Base-by-base conservation (phyloP, 202 grass and related monocot species). In the Zoysia matrella region DNA sequence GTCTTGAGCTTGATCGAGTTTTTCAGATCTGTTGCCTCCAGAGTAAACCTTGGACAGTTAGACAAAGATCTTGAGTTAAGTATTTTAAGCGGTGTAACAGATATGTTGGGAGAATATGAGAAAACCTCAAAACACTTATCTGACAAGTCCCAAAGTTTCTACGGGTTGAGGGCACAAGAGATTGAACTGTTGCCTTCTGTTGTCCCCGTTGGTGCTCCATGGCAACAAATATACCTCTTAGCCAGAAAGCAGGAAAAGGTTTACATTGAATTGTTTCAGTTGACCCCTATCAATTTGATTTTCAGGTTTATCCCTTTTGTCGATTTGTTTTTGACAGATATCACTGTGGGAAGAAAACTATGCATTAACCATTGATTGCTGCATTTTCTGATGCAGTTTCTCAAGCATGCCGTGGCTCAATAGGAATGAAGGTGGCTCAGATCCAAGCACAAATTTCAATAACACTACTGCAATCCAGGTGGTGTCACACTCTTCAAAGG, bases 201-300 rank as follows among this genome's bases (percentile, higher is more conserved):
- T 80, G 64, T 93, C 65, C 95, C 90, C 45, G 75, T 94, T 86
- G 95, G 95, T 53, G 92, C 92, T 88, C 95, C 95, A 84, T 94
- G 92, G 90, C 92, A 98, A 71, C 90, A 95, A 66, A 98, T 95
- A 86, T 92, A 93, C 84, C 90, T 94, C 80, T 90, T 98, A 86
- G 95, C 92, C 36, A 93, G 95, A 78, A 94, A 85, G 69, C 89
- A 98, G 73, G 91, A 91, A 73, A 98, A 98, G 71, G 86, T 98
- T 70, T 95, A 95, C 76, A 82, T 98, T 47, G 95, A 98, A 84
- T 58, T 88, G 49, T 98, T 98, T 90, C 82, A 93, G 73, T 86
- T 98, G 76, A 84, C 82, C 84, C 90, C 92, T 78, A 81, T 98
- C 46, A 91, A 82, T 53, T 76, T 98, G 46, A 93, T 89, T 73